Base-by-base conservation (phyloP, 257 asterid species). In the Solanum virginianum region DNA sequence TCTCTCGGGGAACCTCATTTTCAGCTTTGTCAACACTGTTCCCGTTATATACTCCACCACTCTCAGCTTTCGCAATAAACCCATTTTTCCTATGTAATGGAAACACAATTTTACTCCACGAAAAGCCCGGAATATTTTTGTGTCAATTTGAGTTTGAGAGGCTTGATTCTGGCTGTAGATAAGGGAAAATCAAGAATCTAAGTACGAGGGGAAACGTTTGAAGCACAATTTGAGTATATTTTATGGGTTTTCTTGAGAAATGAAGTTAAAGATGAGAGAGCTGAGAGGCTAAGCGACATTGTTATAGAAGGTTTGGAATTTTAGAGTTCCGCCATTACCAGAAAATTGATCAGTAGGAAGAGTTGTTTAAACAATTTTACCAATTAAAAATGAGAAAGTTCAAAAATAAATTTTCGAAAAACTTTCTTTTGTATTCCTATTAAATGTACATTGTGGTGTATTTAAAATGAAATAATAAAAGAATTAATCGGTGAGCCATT, bases 1-100 rank as follows among this genome's bases (percentile, higher is more conserved):
- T 94, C 90, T 88, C 88, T 77, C 95, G 98, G 56, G 96, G 91
- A 57, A 85, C 92, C 75, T 88, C 94, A 80, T 53, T 81, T 75
- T 93, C 97, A 84, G 88, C 92, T 84, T 86, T 68, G 6, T 86
- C 87, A 82, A 22, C 88, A 7, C 24, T 45, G 20, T 83, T 62
- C 17, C 84, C 86, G 32, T 36, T 63, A 83, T 53, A 88, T 32
- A 36, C 94, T 82, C 82, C 86, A 75, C 86, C 88, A 74, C 83
- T 87, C 84, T 90, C 90, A 15, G 94, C 91, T 86, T 91, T 92
- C 7, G 77, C 84, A 70, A 55, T 16, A 88, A 88, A 85, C 74
- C 90, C 87, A 26, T 80, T 59, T 84, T 85, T 90, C 90, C 39
- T 84, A 5, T 20, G 65, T 16, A 80, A 80, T 10, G 90, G 84